Conservation (phyloP, 148 eudicot genomes). For the Camellia sinensis region DNA sequence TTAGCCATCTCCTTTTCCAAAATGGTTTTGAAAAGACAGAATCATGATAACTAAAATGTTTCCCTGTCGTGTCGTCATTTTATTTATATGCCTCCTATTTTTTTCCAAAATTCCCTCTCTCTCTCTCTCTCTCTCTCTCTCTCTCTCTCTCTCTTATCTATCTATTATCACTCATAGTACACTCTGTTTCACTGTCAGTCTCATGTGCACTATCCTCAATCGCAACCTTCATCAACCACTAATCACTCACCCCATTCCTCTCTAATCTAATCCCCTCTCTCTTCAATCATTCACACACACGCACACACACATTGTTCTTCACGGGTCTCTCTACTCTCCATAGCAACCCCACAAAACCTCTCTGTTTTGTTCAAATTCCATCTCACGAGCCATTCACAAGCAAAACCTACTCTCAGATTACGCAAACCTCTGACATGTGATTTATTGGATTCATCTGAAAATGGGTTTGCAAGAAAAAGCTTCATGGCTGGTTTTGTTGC, state of each 20-base stretch:
- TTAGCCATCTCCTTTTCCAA: too few species aligned
- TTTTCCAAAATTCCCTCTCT: constrained; percentile 9
- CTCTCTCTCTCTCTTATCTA: constrained; percentile 6
- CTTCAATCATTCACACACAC: too few species aligned
- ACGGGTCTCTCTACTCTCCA: too few species aligned
- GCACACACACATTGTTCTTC: too few species aligned
- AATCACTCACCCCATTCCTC: constrained; percentile 26
- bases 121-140: constrained; percentile 15
- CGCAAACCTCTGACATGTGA: constrained; percentile 1
- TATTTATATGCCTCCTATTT: background rate
- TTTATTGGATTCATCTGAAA: constrained; percentile 20
- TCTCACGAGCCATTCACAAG: constrained; percentile 15
- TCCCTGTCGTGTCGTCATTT: background rate
- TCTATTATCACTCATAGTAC: background rate
- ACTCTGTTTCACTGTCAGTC: constrained; percentile 35
- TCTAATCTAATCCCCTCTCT: constrained; percentile 20
- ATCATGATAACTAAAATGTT: background rate
- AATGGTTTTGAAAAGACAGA: too few species aligned
- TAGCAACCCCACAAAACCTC: constrained; percentile 4
- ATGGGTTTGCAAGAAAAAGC: constrained; percentile 43
- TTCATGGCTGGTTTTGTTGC: constrained; percentile 39
- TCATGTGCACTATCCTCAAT: constrained; percentile 26
- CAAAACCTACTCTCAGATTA: background rate
- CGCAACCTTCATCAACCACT: constrained; percentile 21
- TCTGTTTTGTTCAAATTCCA: constrained; percentile 6